A percentile compares a stretch with the other conserved stretches of the same genome.
Evolutionary conservation across 306 rosid genomes (phyloP).

Genomic region (Acacia confusa): DNA sequence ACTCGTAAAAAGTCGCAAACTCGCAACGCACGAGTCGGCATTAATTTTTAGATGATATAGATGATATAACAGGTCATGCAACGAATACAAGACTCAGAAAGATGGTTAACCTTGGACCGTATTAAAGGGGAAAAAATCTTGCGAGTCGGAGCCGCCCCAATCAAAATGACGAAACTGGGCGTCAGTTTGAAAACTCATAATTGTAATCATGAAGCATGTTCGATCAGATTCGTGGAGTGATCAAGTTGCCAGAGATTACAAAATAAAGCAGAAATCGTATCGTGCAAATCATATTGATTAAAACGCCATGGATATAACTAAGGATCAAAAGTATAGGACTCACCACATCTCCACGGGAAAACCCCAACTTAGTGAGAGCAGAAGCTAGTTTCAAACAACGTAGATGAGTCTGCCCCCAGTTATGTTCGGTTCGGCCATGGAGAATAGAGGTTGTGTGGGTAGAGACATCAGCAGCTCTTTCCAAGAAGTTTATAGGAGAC

Average conservation of each 20-base stretch:
- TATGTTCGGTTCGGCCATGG: conserved; percentile 52
- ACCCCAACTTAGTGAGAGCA: conserved; percentile 60
- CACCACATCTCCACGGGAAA: conserved; percentile 80
- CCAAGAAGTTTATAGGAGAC: conserved; percentile 74
- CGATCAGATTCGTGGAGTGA: neutral
- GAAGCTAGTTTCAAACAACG: conserved; percentile 76
- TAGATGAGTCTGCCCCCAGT: conserved; percentile 68
- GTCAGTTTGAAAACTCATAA: neutral
- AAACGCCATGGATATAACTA: neutral
- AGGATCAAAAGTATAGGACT: conserved; percentile 9
- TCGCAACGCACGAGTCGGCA: neutral
- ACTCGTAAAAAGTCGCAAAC: neutral
- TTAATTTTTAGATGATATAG: neutral
- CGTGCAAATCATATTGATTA: neutral
- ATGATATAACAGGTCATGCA: neutral
- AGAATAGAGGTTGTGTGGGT: conserved; percentile 59
- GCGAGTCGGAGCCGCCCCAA: neutral
- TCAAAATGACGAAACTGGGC: neutral
- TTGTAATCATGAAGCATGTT: neutral
- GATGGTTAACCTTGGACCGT: neutral
- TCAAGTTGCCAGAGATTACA: neutral
- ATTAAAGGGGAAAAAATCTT: neutral
- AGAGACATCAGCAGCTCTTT: conserved; percentile 71
- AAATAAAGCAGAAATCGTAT: neutral
- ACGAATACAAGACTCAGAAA: neutral